A percentile compares a stretch with the other conserved stretches of the same genome.
Conservation (phyloP, 805 yeast species). For the Metschnikowia similis region DNA sequence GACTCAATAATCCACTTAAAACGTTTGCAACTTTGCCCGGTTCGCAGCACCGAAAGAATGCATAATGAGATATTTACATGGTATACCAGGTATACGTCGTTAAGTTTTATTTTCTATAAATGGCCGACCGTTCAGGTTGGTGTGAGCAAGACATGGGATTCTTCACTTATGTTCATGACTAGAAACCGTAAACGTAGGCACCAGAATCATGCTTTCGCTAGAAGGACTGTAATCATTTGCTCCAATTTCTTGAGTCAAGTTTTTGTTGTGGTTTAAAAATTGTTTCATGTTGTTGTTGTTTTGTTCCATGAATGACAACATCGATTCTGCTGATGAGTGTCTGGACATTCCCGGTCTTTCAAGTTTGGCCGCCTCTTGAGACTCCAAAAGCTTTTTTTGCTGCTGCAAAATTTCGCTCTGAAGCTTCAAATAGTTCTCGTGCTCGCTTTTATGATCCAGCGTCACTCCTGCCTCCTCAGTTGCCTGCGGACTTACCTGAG, state of each 20-base stretch:
- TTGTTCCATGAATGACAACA: constrained; percentile 14
- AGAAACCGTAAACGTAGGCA: constrained; percentile 16
- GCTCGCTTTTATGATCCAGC: constrained; percentile 24
- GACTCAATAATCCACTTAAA: neutral
- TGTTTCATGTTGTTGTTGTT: constrained; percentile 9
- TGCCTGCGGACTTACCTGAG: constrained; percentile 1
- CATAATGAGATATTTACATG: neutral
- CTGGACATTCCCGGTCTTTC: constrained; percentile 13
- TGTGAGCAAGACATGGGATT: neutral
- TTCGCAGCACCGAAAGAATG: neutral
- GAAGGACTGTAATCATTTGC: constrained; percentile 5
- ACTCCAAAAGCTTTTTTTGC: constrained; percentile 30
- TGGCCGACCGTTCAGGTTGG: neutral
- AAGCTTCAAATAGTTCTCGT: constrained; percentile 32
- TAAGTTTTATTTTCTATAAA: neutral
- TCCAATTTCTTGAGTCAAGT: constrained; percentile 11
- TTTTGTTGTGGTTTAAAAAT: constrained; percentile 15
- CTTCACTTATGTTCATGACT: constrained; percentile 8
- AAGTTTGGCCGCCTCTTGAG: constrained; percentile 10
- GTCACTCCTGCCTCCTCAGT: constrained; percentile 1
- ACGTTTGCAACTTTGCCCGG: neutral
- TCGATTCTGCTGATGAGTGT: constrained; percentile 14
- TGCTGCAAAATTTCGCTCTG: constrained; percentile 36
- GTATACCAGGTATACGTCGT: neutral
- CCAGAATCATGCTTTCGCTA: constrained; percentile 8